Base-by-base conservation (phyloP, 106 monocot species). In the Amphibolis antarctica region DNA sequence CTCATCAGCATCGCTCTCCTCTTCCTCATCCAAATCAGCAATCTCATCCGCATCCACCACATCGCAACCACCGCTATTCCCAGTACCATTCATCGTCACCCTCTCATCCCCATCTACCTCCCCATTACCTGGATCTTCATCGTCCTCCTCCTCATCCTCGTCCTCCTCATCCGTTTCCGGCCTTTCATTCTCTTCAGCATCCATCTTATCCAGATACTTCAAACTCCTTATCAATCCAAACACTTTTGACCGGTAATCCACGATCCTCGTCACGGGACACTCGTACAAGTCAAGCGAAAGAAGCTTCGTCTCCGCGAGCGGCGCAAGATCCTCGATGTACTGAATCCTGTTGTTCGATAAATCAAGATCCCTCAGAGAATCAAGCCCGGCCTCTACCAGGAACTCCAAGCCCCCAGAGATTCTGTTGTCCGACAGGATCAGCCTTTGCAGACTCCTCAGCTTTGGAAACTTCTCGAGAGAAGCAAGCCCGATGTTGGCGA, bases 331-430 rank as follows among this genome's bases (percentile, higher is more conserved):
- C 62, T 86, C 94, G 0, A 94, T n/a, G 21, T 28, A 72, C 75
- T 86, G 86, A 76, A 94, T 94, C 73, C 89, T 75, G 50, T 94
- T 94, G 64, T 94, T 94, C 47, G 85, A 86, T 21, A 96, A 79
- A 68, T 96, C 96, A 20, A 96, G 86, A 70, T 90, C 96, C 17
- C 96, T 78, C 1, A 96, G 78, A 2, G 96, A 89, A 9, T 76
- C 84, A 14, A 96, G 69, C 42, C 96, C 96, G 0, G 96, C 96
- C 19, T 65, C 77, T 9, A 96, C 96, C n/a, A 96, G 67, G 48
- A 67, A 81, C 79, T 96, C 96, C 13, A 96, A 71, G 0, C 96
- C 96, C 10, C 89, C 80, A 12, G 89, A 79, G 75, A 96, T 96
- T 18, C 96, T 76, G 61, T 96, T 96, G 62, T 96, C 96, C 9